Evolutionary conservation across 352 stramenopile genomes (phyloP), one percentile per base, ranked within the genome.

Genomic region (Albugo laibachii): DNA sequence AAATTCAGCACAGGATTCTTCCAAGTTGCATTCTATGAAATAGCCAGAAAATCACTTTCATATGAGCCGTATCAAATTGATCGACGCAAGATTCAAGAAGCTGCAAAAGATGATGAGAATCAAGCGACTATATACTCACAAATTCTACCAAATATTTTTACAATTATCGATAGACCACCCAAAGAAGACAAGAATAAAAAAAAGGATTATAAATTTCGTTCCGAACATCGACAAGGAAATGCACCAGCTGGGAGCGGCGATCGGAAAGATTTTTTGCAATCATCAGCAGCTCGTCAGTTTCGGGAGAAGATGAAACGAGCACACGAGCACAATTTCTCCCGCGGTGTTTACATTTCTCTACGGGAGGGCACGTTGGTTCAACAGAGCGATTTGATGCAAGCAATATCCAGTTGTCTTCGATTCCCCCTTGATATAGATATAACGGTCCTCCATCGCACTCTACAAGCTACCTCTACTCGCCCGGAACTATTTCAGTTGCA

Each of bases 301-400:
- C 64, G 71, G 39, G 84, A 86, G 49, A 80, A 83, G 39, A 62
- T 92, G 3, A 89, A 87, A 51, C 68, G 69, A 31, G 80, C 78
- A 0, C 80, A 92, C 41, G 77, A 92, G 40, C 74, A 88, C 50
- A 92, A 91, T 41, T 92, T 92, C 46, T 88, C 80, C 39, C 71
- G 78, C 45, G 80, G 77, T 41, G 75, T 92, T 24, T 91, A 92
- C 47, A 69, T 87, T 31, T 65, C 78, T 10, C 50, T 92, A 13
- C 69, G 80, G 20, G 72, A 86, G 57, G 72, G 70, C 18, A 66
- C 63, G n/a, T 45, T 62, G 6, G 66, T 92, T 0, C 69, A 92
- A 44, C 77, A 84, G 43, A 88, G 69, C 37, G 80, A 92, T 60
- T 62, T 92, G 53, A 65, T 89, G 15, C 80, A 91, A 52, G 80